Evolutionary conservation across 495 filamentous ascomycete genomes (phyloP).

Genomic region (Aspergillus sclerotioniger): DNA sequence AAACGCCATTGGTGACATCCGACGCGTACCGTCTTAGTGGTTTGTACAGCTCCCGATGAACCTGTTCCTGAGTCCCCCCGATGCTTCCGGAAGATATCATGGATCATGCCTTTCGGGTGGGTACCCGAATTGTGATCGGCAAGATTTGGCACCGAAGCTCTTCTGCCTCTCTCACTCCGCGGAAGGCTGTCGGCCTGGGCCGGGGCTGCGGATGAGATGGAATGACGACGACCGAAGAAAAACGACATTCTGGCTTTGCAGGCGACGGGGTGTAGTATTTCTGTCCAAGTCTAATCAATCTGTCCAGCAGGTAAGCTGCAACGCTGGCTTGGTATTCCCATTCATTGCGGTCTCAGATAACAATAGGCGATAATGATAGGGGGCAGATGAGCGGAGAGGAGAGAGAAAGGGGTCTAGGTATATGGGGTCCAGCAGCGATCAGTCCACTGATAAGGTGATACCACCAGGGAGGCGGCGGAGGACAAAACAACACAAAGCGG

Average conservation of each 20-base stretch:
- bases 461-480: not conserved
- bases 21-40: not conserved
- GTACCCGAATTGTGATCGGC: not conserved
- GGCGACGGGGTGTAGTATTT: not conserved
- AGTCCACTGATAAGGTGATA: not conserved
- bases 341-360: not conserved
- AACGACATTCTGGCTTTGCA: constrained; percentile 14
- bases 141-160: constrained; percentile 15
- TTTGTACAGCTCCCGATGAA: not conserved
- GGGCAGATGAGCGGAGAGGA: not conserved
- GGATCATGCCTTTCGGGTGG: constrained; percentile 20
- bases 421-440: not conserved
- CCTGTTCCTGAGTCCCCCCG: constrained; percentile 11
- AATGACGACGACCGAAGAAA: constrained; percentile 23
- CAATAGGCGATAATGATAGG: too few relatives aligned
- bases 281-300: not conserved
- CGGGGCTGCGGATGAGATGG: constrained; percentile 11
- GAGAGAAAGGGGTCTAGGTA: not conserved
- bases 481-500: too few relatives aligned
- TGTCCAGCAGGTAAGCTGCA: not conserved
- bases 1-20: too few relatives aligned
- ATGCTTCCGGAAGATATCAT: constrained; percentile 29
- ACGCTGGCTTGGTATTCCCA: not conserved
- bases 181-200: constrained; percentile 6
- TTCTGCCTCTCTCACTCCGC: not conserved